Evolutionary conservation across 2,329 filamentous ascomycete species (phyloP), one percentile per base, ranked within the genome.

Genomic region (Monosporascus sp.): DNA sequence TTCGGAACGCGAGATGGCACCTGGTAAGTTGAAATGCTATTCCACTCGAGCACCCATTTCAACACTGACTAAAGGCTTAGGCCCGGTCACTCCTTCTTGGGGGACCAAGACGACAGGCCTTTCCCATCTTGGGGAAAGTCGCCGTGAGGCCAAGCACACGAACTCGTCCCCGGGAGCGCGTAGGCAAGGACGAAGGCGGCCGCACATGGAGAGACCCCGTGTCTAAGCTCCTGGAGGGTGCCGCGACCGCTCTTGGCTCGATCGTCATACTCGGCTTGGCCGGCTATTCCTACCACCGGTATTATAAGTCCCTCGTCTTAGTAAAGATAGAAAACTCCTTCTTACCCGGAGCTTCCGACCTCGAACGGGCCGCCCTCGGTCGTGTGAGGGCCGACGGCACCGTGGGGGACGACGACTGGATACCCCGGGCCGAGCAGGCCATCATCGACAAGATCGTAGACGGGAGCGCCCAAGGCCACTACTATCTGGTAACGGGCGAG

Each of bases 401-500:
- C 69, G 20, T 60, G 67, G 50, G 72, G 62, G 11, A 63, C 65
- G 37, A 78, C 85, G 60, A 88, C 63, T 96, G 93, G 93, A 85
- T 97, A 44, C 71, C 81, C 56, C 85, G 92, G 31, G 83, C 87
- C 16, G 92, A 97, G 74, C 93, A 97, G 69, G 70, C 75, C 3
- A 82, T 80, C 52, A 86, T 97, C 56, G 87, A 97, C 68, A 77
- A 74, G 17, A 96, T 97, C 58, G 81, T 97, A n/a, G 75, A 79
- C 47, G 94, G 94, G 1, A 73, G 78, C 4, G 76, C 81, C 35
- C 75, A 77, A 44, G 94, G 94, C 9, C 91, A 94, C 66, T 97
- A 97, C 66, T 89, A 94, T 70, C 78, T 97, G 2, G 76, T 97
- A 2, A 84, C 97, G 24, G 93, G 93, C 44, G 93, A 97, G 67